A percentile compares a stretch with the other conserved stretches of the same genome.
phyloP scores from a whole-genome alignment of 2,329 filamentous ascomycete species.

The Allantophomopsis lycopodina region DNA sequence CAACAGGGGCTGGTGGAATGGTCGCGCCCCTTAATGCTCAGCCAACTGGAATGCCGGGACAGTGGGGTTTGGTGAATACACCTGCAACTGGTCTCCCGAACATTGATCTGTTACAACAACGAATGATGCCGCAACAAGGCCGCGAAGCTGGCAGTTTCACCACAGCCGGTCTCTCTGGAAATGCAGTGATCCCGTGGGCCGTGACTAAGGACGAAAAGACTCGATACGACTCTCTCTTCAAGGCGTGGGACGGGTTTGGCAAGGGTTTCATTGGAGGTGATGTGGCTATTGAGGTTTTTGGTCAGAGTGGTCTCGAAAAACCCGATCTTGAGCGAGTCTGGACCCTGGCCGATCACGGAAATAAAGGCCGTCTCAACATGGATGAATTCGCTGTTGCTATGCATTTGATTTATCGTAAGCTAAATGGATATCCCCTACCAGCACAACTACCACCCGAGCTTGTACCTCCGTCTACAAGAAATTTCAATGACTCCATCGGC shows the following conservation, averaged over 20 bases:
- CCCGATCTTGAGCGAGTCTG: constrained; percentile 83
- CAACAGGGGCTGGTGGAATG: constrained; percentile 45
- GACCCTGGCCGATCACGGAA: constrained; percentile 87
- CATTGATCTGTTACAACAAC: constrained; percentile 80
- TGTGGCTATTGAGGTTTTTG: constrained; percentile 92
- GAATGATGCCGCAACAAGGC: constrained; percentile 95
- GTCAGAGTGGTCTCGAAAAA: constrained; percentile 87
- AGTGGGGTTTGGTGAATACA: constrained; percentile 97
- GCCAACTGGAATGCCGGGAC: constrained; percentile 81
- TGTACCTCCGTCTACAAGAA: constrained; percentile 85
- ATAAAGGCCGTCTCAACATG: constrained; percentile 85
- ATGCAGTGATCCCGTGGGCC: constrained; percentile 94
- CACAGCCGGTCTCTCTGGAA: constrained; percentile 76
- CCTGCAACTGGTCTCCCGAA: constrained; percentile 83
- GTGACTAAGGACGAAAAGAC: constrained; percentile 98
- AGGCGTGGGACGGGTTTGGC: constrained; percentile 87
- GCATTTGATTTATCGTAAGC: constrained; percentile 95
- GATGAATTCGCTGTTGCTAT: constrained; percentile 98
- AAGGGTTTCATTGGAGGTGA: constrained; percentile 88
- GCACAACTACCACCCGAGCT: constrained; percentile 80
- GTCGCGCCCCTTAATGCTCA: constrained; percentile 69
- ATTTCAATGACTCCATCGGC: constrained; percentile 85
- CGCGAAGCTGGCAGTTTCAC: constrained; percentile 75
- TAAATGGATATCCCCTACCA: constrained; percentile 90
- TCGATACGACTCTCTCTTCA: constrained; percentile 89